Percentiles rank a stretch among this genome's conserved stretches.
Conservation (phyloP, 2,329 filamentous ascomycete genomes). For the Xylariaceae sp. region DNA sequence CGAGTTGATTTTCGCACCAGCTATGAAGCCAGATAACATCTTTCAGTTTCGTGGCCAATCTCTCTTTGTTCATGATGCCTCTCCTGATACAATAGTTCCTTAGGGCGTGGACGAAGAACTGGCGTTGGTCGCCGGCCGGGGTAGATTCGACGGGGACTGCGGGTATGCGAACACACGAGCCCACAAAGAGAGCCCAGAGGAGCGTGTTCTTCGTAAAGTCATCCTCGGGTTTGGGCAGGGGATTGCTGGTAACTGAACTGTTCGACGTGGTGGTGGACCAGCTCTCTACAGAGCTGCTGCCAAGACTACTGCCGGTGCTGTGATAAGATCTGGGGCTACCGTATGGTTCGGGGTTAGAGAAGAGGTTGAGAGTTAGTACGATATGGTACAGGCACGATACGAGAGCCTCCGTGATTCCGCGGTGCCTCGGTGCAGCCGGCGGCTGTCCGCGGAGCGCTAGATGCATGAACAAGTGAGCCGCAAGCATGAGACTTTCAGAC, state of each 20-base stretch:
- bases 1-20: slow-evolving; percentile 31
- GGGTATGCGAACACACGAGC: slow-evolving; percentile 29
- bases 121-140: slow-evolving; percentile 23
- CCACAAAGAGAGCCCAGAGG: slow-evolving; percentile 31
- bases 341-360: slow-evolving; percentile 21
- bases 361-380: slow-evolving; percentile 24
- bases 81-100: slow-evolving; percentile 27
- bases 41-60: slow-evolving; percentile 23
- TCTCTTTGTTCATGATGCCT: slow-evolving; percentile 24
- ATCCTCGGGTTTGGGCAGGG: slow-evolving; percentile 14
- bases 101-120: slow-evolving; percentile 29
- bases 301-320: slow-evolving; percentile 12
- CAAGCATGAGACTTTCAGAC: slow-evolving; percentile 28
- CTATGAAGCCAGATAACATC: slow-evolving; percentile 29
- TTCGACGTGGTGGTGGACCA: slow-evolving; percentile 17
- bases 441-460: slow-evolving; percentile 31
- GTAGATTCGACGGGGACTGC: slow-evolving; percentile 8
- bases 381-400: slow-evolving; percentile 27
- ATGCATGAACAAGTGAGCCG: slow-evolving; percentile 31
- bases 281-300: slow-evolving; percentile 16
- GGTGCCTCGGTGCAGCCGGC: slow-evolving; percentile 29
- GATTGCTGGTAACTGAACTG: slow-evolving; percentile 10
- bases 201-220: slow-evolving; percentile 29
- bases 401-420: slow-evolving; percentile 27
- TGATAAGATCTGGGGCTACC: slow-evolving; percentile 17